These are phyloP conservation scores for Veloboletus limbatus DNA, from an alignment of 1,284 basidiomycete genomes.

Conservation along the genomic window DNA sequence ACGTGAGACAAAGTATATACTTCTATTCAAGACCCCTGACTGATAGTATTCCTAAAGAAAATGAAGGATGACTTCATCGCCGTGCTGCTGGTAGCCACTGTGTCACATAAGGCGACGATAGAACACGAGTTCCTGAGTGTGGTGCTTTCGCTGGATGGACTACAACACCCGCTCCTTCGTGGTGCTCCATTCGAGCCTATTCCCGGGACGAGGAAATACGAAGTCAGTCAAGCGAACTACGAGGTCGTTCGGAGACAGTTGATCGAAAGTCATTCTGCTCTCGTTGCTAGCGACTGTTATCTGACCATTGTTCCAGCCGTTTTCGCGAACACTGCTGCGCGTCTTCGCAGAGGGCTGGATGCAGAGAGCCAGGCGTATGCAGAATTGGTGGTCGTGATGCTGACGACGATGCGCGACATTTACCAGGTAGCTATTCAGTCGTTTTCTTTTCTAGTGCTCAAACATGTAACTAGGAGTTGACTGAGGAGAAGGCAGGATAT, in stretches of 20 bases:
- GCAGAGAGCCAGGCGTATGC: conserved; percentile 28
- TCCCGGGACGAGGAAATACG: conserved; percentile 22
- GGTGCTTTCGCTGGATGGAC: conserved; percentile 51
- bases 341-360: conserved; percentile 21
- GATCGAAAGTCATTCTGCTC: conserved; percentile 27
- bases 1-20: conserved; percentile 40
- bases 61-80: conserved; percentile 54
- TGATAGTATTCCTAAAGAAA: conserved; percentile 35
- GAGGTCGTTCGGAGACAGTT: conserved; percentile 18
- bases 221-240: conserved; percentile 20
- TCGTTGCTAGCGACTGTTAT: background rate
- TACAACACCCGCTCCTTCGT: conserved; percentile 51
- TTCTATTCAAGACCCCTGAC: background rate
- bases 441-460: background rate
- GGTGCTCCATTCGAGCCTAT: conserved; percentile 27
- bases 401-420: conserved; percentile 33
- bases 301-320: conserved; percentile 18
- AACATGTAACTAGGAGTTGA: conserved; percentile 6
- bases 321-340: conserved; percentile 25
- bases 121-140: conserved; percentile 60
- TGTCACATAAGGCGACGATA: conserved; percentile 48
- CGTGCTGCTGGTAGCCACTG: conserved; percentile 56
- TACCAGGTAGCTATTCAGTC: conserved; percentile 18
- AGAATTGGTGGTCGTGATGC: conserved; percentile 30
- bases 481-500: conserved; percentile 20